Evolutionary conservation across 495 filamentous ascomycete genomes (phyloP), one percentile per base, ranked within the genome.

Genomic region (Trichoderma orchidacearum): DNA sequence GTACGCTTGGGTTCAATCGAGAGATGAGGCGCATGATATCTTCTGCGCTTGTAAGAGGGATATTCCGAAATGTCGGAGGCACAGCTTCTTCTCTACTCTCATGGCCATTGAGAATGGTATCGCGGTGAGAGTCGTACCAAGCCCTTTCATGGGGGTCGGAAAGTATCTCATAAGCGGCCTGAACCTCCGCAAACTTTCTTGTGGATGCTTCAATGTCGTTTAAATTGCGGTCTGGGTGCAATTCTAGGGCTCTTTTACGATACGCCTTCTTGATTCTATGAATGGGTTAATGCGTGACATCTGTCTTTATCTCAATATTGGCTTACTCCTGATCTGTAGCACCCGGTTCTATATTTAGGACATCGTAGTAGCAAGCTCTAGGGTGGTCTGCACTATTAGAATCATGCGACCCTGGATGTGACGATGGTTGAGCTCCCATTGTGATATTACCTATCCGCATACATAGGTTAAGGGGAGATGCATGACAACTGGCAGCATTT

Each of bases 41-140:
- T 48, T 84, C 79, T 18, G 87, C 77, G 13, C 85, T 90, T 12
- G 89, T 95, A 60, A 92, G 70, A 7, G 77, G 78, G 30, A 80
- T 71, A 63, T 86, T 80, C 55, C 84, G 72, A 28, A 82, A 82
- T 61, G 80, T 86, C 38, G 76, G 70, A 36, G 70, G 66, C 8
- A 60, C 69, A 17, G 66, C 69, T 13, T 61, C 63, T 12, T 62
- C 70, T 30, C 70, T 68, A 15, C 66, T 68, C 38, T 68, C 75
- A 48, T 80, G 76, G 13, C 80, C 83, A 2, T 81, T 77, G 53
- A 96, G 72, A 51, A 97, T 90, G 13, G 83, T 84, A 59, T 90
- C 85, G 53, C 89, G 85, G 63, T 99, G 93, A 23, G 89, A 87
- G 64, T 99, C 92, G 68, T 99, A 99, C 93, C 93, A 97, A 8